Base-by-base conservation (phyloP, 768 basidiomycete species). In the Galerina sulciceps region DNA sequence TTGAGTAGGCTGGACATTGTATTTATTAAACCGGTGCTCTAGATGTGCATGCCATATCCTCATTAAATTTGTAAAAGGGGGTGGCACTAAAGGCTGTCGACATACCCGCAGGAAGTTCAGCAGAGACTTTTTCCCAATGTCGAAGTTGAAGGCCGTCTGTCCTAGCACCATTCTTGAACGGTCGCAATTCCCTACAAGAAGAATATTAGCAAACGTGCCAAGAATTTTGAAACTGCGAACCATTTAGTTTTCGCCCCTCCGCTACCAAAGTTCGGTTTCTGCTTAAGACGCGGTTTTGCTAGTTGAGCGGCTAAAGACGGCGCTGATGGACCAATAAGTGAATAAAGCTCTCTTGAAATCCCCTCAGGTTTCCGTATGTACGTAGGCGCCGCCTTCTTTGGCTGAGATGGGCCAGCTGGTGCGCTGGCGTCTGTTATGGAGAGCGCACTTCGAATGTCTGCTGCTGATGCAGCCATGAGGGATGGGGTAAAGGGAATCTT, bases 301-400 rank as follows among this genome's bases (percentile, higher is more conserved):
- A 89, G 82, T 65, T 91, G 88, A 35, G 91, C 84, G 0, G 88
- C 89, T 48, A 99, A 82, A 2, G 90, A 87, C 0, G 96, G 95
- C 10, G 91, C 90, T 47, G 93, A 91, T 59, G 93, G 88, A n/a
- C 96, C 96, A 63, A 99, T 98, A 58, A 99, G 85, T 1, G 91
- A 88, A 75, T 91, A 98, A 2, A 99, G 82, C 73, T 98, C 96
- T 64, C 95, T 81, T 0, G 94, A 90, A 59, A 98, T 95, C 17
- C 96, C 96, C 17, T 94, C 93, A 3, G 92, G 92, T 73, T 91
- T 93, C 67, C 83, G 82, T 15, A 76, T 67, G 11, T 79, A 67
- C 2, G 75, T 15, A n/a, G 76, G 54, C 20, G 70, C 36, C 3
- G 74, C 58, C 64, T 83, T 89, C 65, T 82, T 84, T 1, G 71